A percentile compares a stretch with the other conserved stretches of the same genome.
Conservation (phyloP, 331 rosid genomes). For the Erythrophleum ivorense region DNA sequence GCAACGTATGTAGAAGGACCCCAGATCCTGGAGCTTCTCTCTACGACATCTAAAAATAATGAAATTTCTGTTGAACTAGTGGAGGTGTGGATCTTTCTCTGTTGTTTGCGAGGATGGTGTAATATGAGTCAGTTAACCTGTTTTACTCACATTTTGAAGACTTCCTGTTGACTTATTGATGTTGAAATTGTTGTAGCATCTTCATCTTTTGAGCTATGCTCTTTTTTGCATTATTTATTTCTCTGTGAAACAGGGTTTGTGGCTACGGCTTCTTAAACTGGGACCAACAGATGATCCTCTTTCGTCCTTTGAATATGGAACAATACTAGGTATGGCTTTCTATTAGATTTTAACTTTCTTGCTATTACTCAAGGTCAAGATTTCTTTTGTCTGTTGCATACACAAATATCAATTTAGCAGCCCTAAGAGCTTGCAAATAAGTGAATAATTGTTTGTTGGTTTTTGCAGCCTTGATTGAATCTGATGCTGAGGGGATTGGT, state of each 20-base stretch:
- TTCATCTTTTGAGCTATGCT: constrained; percentile 15
- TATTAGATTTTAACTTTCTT: constrained; percentile 43
- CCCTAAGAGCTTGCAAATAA: constrained; percentile 37
- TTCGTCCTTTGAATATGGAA: constrained; percentile 98
- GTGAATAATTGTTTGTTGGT: constrained; percentile 36
- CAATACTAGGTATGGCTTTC: constrained; percentile 79
- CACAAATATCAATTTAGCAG: constrained; percentile 35
- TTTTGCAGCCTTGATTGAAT: constrained; percentile 95
- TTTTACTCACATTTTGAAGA: background rate
- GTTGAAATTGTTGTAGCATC: constrained; percentile 19
- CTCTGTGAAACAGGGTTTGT: constrained; percentile 74
- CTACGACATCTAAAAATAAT: background rate
- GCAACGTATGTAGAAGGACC: background rate
- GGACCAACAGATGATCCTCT: constrained; percentile 98
- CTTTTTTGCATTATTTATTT: constrained; percentile 30
- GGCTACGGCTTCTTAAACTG: constrained; percentile 96
- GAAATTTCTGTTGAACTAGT: constrained; percentile 3
- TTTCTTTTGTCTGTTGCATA: constrained; percentile 36
- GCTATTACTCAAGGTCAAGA: constrained; percentile 13
- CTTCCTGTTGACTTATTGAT: constrained; percentile 4
- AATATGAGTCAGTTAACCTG: background rate
- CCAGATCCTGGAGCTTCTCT: constrained; percentile 6
- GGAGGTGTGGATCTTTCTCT: background rate
- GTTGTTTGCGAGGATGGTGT: background rate
- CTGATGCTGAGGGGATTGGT: constrained; percentile 99